Conservation (phyloP, 2,329 filamentous ascomycete species). For the Fusarium metavorans region DNA sequence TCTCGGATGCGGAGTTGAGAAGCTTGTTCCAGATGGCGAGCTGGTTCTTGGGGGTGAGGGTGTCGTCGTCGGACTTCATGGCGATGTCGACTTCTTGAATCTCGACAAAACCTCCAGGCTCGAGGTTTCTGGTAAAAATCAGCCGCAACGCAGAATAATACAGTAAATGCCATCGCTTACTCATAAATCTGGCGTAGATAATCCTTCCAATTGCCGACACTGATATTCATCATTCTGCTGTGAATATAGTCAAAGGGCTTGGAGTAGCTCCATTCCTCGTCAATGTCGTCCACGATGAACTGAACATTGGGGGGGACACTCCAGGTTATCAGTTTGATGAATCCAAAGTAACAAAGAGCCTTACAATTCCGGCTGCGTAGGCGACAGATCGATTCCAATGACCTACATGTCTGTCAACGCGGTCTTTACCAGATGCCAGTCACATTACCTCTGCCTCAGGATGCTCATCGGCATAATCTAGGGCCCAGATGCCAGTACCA, state of each 20-base stretch:
- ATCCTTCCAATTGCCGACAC: slow-evolving; percentile 9
- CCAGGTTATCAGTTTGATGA: background rate
- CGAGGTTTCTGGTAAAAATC: background rate
- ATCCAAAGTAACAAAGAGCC: background rate
- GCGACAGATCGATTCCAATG: slow-evolving; percentile 13
- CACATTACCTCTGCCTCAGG: slow-evolving; percentile 3
- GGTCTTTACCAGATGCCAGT: accelerated
- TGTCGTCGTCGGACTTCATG: slow-evolving; percentile 5
- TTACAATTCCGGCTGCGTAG: slow-evolving; percentile 22
- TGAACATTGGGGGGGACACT: slow-evolving; percentile 17
- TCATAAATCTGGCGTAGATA: slow-evolving; percentile 16
- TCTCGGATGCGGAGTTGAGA: background rate
- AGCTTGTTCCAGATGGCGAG: slow-evolving; percentile 9
- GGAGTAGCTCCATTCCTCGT: slow-evolving; percentile 20
- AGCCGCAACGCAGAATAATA: background rate
- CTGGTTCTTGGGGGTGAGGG: background rate
- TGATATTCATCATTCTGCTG: slow-evolving; percentile 25
- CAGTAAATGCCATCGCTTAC: background rate
- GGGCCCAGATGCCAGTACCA: slow-evolving; percentile 8
- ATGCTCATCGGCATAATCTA: slow-evolving; percentile 12
- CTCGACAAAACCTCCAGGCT: slow-evolving; percentile 19
- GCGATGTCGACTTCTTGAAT: slow-evolving; percentile 13
- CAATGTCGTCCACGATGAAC: slow-evolving; percentile 23
- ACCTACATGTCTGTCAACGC: background rate
- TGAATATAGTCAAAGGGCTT: slow-evolving; percentile 26